Evolutionary conservation across 192 early-diverging fungal species (phyloP).

Genomic region (Rhizoclosmatium globosum): DNA sequence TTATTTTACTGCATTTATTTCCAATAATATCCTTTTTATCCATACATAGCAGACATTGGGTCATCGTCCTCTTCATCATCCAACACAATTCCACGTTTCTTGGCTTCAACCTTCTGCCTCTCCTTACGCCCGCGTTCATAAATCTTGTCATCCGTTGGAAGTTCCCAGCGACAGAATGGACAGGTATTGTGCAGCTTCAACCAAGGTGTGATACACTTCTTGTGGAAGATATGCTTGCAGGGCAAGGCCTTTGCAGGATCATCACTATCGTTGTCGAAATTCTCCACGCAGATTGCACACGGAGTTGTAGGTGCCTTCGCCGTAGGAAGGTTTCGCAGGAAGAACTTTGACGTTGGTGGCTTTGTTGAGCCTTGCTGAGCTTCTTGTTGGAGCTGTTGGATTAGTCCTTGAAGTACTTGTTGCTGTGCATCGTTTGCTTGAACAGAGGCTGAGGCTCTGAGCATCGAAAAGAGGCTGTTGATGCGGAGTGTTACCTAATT

Average conservation of each 20-base stretch:
- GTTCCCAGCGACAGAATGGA: constrained; percentile 38
- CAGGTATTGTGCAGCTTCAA: constrained; percentile 42
- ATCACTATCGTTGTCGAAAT: neutral
- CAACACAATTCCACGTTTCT: constrained; percentile 26
- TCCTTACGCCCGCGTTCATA: constrained; percentile 36
- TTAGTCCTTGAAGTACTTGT: constrained; percentile 13
- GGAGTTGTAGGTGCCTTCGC: constrained; percentile 1
- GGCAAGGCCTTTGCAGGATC: constrained; percentile 27
- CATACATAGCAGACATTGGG: constrained; percentile 3
- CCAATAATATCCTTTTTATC: neutral
- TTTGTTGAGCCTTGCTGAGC: constrained; percentile 8
- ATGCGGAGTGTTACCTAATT: neutral
- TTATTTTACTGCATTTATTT: neutral
- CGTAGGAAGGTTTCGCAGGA: constrained; percentile 32
- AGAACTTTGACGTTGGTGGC: constrained; percentile 41
- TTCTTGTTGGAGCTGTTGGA: constrained; percentile 30
- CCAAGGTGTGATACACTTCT: constrained; percentile 39
- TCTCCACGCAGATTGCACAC: constrained; percentile 37
- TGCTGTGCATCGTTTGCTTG: constrained; percentile 3
- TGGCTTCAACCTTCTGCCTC: constrained; percentile 30
- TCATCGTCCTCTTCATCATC: constrained; percentile 40
- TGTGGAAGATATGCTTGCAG: constrained; percentile 44
- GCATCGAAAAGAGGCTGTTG: neutral
- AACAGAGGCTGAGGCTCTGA: neutral
- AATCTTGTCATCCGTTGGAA: constrained; percentile 39